Conservation (phyloP, 306 rosid genomes). For the Hippophae tibetana region DNA sequence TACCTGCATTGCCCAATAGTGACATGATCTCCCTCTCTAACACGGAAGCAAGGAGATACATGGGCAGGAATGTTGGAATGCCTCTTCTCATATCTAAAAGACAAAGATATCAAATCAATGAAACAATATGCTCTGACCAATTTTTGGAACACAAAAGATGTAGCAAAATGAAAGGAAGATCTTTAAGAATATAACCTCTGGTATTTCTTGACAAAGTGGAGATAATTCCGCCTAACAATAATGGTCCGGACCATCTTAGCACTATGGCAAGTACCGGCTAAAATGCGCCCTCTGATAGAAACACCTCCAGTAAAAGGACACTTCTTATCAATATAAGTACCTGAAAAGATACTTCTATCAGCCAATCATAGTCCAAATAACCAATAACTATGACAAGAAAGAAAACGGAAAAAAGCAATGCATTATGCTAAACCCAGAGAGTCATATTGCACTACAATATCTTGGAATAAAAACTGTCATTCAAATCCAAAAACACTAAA, state of each 20-base stretch:
- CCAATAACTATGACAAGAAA: no score
- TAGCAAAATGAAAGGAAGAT: no score
- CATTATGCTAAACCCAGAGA: no score
- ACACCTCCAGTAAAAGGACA: conserved; percentile 63
- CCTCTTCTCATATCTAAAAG: conserved; percentile 52
- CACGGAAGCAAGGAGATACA: conserved; percentile 64
- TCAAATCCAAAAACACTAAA: no score
- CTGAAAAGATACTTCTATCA: conserved; percentile 12
- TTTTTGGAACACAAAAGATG: no score
- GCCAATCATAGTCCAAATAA: background rate
- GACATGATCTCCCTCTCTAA: conserved; percentile 63
- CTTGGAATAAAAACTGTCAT: no score
- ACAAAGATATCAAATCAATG: background rate
- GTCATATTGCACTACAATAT: no score
- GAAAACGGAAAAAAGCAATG: no score
- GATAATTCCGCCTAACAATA: conserved; percentile 55
- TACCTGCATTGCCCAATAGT: conserved; percentile 74
- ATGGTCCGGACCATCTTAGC: conserved; percentile 71
- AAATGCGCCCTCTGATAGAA: conserved; percentile 57
- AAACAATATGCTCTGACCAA: background rate
- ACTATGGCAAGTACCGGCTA: conserved; percentile 66
- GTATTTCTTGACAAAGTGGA: conserved; percentile 58
- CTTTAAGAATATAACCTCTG: conserved; percentile 28
- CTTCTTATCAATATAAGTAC: conserved; percentile 58
- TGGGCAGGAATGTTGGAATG: conserved; percentile 72